Evolutionary conservation across 768 basidiomycete genomes (phyloP).

Genomic region (Lactarius quietus): DNA sequence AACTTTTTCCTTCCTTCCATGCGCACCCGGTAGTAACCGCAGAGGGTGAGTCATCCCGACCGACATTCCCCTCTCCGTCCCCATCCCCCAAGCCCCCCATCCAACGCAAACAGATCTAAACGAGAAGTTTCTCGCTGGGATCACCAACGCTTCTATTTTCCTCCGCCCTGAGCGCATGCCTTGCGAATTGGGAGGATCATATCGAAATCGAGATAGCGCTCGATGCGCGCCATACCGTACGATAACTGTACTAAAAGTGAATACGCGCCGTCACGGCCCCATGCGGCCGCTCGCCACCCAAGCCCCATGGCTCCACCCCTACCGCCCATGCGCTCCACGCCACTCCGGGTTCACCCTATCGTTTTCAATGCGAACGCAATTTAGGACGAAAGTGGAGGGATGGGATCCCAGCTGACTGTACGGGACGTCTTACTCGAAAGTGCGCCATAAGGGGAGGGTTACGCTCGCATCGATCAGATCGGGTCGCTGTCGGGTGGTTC

Average conservation of each 20-base stretch:
- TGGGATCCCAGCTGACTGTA: no score
- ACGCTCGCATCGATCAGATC: neutral
- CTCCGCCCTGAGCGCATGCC: neutral
- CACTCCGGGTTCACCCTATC: no score
- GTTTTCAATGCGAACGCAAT: no score
- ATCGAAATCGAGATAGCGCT: neutral
- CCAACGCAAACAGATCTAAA: neutral
- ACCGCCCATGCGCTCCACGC: neutral
- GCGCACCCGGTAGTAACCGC: neutral
- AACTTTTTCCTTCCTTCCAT: constrained; percentile 9
- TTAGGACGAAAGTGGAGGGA: no score
- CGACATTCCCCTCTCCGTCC: neutral
- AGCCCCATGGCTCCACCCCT: neutral
- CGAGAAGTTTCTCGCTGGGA: neutral
- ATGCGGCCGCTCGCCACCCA: neutral
- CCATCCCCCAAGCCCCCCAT: neutral
- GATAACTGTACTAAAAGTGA: no score
- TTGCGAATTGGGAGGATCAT: neutral
- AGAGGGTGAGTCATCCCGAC: neutral
- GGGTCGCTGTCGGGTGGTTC: neutral
- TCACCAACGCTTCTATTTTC: neutral
- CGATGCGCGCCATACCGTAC: neutral
- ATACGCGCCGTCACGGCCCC: neutral
- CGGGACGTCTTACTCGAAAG: no score
- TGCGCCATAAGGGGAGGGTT: neutral